Percentiles rank a stretch among this genome's conserved stretches.
These are phyloP conservation scores for Jatropha podagrica DNA, from an alignment of 441 rosid species.

Conservation along the genomic window DNA sequence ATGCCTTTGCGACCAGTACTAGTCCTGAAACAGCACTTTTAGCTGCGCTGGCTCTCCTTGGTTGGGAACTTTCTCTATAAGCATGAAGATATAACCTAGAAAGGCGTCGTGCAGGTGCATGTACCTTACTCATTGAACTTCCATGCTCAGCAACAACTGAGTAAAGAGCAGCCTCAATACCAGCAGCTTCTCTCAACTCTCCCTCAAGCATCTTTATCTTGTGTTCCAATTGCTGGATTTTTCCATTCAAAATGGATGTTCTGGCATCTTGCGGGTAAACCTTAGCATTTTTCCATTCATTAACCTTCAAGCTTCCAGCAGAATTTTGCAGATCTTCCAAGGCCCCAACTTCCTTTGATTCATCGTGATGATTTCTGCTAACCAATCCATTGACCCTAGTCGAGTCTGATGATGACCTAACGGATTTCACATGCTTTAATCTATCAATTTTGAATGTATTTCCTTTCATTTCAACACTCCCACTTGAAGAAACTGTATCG, in stretches of 20 bases:
- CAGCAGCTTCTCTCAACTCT: conserved; percentile 95
- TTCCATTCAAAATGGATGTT: conserved; percentile 48
- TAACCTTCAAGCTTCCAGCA: conserved; percentile 35
- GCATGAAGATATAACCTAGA: conserved; percentile 84
- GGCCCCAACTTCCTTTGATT: conserved; percentile 36
- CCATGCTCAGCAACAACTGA: conserved; percentile 92
- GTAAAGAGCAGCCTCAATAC: conserved; percentile 82
- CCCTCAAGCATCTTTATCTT: conserved; percentile 80
- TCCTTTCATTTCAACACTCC: conserved; percentile 32
- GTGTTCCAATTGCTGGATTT: conserved; percentile 68
- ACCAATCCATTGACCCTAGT: conserved; percentile 44
- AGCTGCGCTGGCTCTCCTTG: conserved; percentile 77
- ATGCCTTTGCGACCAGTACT: conserved; percentile 84
- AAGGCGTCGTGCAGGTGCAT: conserved; percentile 97
- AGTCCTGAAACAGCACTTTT: conserved; percentile 82
- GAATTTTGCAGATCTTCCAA: conserved; percentile 29
- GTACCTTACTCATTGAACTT: conserved; percentile 86
- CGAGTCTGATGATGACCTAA: conserved; percentile 62
- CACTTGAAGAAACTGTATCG: conserved; percentile 30
- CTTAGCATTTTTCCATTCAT: conserved; percentile 52
- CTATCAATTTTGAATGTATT: conserved; percentile 39
- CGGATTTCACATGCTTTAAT: conserved; percentile 68
- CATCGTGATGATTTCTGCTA: conserved; percentile 37
- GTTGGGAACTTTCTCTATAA: conserved; percentile 47
- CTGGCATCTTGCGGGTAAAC: conserved; percentile 46